A percentile compares a stretch with the other conserved stretches of the same genome.
Conservation (phyloP, 2,329 filamentous ascomycete species). For the Beauveria brongniartii region DNA sequence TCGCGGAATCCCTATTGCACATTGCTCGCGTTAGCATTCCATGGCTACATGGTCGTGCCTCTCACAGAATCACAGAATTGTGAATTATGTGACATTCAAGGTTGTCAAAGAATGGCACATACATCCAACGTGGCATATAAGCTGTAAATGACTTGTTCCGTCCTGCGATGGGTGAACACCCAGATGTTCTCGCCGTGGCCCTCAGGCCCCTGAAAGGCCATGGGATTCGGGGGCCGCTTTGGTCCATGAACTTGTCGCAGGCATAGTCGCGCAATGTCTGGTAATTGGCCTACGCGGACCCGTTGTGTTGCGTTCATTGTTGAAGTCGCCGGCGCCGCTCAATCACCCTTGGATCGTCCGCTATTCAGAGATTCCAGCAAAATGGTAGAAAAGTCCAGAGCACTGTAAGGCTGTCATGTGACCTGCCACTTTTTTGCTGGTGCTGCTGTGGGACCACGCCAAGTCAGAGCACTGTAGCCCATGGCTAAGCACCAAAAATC, state of each 20-base stretch:
- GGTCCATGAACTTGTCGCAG: slow-evolving; percentile 7
- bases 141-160: slow-evolving; percentile 46
- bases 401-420: slow-evolving; percentile 2
- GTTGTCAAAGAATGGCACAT: not conserved
- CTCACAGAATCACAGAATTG: too few relatives aligned
- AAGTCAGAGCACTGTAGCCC: too few relatives aligned
- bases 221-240: slow-evolving; percentile 8
- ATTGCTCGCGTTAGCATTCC: not conserved
- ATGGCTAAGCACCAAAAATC: not conserved
- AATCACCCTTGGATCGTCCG: not conserved
- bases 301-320: slow-evolving; percentile 12
- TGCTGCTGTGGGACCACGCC: not conserved
- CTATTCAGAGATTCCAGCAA: not conserved
- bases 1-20: slow-evolving; percentile 30
- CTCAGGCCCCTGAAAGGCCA: slow-evolving; percentile 22
- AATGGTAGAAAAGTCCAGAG: slow-evolving; percentile 6
- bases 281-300: slow-evolving; percentile 9
- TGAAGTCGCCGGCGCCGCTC: not conserved
- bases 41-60: not conserved
- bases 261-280: slow-evolving; percentile 10
- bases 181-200: slow-evolving; percentile 51
- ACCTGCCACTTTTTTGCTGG: not conserved
- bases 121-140: slow-evolving; percentile 39
- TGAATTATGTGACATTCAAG: not conserved
- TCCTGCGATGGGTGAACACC: slow-evolving; percentile 43